Evolutionary conservation across 2,329 filamentous ascomycete species (phyloP).

Genomic region (Monilinia vaccinii-corymbosi): DNA sequence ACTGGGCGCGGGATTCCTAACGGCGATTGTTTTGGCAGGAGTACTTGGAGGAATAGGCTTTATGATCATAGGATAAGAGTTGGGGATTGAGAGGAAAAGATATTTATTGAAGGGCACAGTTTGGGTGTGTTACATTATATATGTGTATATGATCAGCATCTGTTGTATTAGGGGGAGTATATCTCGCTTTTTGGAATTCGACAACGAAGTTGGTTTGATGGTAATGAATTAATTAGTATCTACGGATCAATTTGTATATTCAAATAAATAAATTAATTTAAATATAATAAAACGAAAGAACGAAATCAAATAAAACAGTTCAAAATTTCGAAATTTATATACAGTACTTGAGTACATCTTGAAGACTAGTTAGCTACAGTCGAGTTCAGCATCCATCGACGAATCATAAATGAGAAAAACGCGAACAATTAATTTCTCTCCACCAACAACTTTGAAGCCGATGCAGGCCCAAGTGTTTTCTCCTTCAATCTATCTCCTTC

Average conservation of each 20-base stretch:
- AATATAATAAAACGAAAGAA: background rate
- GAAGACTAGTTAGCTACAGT: background rate
- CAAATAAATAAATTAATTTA: background rate
- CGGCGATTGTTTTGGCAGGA: constrained; percentile 41
- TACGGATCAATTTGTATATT: background rate
- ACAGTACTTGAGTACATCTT: background rate
- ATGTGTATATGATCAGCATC: background rate
- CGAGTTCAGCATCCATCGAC: background rate
- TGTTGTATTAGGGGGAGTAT: background rate
- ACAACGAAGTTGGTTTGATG: background rate
- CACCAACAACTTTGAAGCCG: too few species aligned
- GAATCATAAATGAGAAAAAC: too few species aligned
- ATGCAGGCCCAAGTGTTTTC: too few species aligned
- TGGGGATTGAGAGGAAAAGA: background rate
- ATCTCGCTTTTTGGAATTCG: background rate
- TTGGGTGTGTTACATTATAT: background rate
- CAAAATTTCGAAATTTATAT: background rate
- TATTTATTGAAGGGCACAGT: background rate
- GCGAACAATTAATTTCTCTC: too few species aligned
- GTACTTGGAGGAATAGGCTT: constrained; percentile 46
- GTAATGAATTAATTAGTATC: background rate
- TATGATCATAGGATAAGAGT: constrained; percentile 33
- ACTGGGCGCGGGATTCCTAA: constrained; percentile 59
- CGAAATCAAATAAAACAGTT: background rate
- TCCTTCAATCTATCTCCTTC: too few species aligned